Conservation (phyloP, 2,329 filamentous ascomycete genomes). For the Venturia carpophila region DNA sequence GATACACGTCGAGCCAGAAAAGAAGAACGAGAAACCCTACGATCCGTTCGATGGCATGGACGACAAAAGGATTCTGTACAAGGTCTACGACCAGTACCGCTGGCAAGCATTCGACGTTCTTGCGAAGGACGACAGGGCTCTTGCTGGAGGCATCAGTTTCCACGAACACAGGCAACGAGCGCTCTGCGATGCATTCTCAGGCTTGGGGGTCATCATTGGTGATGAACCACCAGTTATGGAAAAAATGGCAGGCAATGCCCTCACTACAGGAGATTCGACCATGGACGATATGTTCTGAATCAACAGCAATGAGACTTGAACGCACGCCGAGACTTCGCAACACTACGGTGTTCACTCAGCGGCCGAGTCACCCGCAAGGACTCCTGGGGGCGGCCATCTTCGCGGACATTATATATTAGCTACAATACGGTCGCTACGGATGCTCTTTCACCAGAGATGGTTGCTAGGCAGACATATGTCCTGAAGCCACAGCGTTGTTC, state of each 20-base stretch:
- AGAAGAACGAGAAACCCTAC: conserved; percentile 42
- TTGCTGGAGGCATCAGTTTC: conserved; percentile 76
- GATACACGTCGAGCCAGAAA: conserved; percentile 14
- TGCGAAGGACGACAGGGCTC: conserved; percentile 52
- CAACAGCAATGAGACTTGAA: neutral
- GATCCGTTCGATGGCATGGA: conserved; percentile 77
- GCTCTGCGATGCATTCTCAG: conserved; percentile 82
- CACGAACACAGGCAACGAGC: conserved; percentile 74
- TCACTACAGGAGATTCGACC: neutral
- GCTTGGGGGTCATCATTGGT: conserved; percentile 76
- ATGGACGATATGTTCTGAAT: conserved; percentile 1
- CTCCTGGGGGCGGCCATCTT: neutral
- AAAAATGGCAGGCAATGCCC: neutral
- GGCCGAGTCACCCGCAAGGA: neutral
- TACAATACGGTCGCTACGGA: neutral
- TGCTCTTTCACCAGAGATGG: neutral
- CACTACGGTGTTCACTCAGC: neutral
- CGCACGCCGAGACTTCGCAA: neutral
- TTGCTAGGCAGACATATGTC: neutral
- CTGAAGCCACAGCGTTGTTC: neutral
- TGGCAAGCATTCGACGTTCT: conserved; percentile 59
- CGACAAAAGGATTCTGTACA: conserved; percentile 59
- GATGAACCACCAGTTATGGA: conserved; percentile 50
- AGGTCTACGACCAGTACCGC: conserved; percentile 58
- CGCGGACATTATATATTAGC: neutral